Evolutionary conservation across 2,329 filamentous ascomycete genomes (phyloP).

Genomic region (Hymenoscyphus occultus): DNA sequence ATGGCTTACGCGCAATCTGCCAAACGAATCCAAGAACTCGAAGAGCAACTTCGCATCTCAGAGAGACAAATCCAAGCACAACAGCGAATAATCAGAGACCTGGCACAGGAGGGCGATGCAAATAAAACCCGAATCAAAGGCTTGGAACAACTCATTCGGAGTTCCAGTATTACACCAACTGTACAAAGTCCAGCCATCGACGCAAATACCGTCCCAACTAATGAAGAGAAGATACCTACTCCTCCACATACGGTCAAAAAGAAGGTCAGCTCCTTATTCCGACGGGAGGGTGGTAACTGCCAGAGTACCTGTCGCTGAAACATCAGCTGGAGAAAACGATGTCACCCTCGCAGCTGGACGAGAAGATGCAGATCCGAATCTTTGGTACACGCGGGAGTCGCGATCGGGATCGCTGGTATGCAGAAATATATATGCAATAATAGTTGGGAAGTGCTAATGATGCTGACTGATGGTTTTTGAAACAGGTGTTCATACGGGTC

Average conservation of each 20-base stretch:
- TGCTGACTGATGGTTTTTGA: not conserved
- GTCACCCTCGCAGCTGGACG: not conserved
- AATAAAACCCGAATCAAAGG: not conserved
- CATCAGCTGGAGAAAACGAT: not conserved
- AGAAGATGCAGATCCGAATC: not conserved
- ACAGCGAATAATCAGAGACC: not conserved
- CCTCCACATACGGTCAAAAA: not conserved
- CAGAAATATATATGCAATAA: not conserved
- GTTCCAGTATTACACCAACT: not conserved
- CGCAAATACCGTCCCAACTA: no score
- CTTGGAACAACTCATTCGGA: not conserved
- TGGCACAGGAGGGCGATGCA: not conserved
- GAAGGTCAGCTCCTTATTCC: conserved; percentile 1
- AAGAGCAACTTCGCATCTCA: not conserved
- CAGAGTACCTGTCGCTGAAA: not conserved
- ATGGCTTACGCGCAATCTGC: not conserved
- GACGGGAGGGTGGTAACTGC: not conserved
- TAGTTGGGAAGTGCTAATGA: not conserved
- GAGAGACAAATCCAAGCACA: not conserved
- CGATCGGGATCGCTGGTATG: not conserved
- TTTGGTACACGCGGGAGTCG: not conserved
- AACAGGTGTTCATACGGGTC: not conserved
- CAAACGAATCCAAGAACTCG: not conserved
- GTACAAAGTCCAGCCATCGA: not conserved
- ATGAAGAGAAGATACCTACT: not conserved